These are phyloP conservation scores for Avicennia marina DNA, from an alignment of 257 asterid genomes.

Conservation along the genomic window DNA sequence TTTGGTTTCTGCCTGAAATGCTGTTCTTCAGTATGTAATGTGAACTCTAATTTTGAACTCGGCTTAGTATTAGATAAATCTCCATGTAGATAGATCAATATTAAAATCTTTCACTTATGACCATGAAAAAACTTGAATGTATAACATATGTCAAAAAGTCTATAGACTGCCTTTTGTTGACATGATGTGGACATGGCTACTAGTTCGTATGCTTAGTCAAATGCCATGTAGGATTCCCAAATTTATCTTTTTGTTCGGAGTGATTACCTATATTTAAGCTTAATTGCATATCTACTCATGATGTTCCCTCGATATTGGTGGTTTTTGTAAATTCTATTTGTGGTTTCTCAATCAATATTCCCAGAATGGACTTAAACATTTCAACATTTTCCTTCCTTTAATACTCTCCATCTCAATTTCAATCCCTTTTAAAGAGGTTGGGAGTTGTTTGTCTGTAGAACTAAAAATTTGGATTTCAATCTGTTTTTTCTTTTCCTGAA, in stretches of 20 bases:
- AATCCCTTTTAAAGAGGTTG: background rate
- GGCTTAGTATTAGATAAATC: background rate
- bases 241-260: background rate
- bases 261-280: slow-evolving; percentile 15
- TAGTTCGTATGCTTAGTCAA: background rate
- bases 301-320: background rate
- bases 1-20: slow-evolving; percentile 16
- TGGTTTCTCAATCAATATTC: background rate
- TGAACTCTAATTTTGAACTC: background rate
- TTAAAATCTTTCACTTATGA: background rate
- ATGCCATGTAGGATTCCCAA: background rate
- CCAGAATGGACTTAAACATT: background rate
- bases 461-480: background rate
- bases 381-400: background rate
- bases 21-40: background rate
- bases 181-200: slow-evolving; percentile 3
- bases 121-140: background rate
- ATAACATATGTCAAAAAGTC: background rate
- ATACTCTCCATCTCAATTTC: background rate
- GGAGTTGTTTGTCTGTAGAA: background rate
- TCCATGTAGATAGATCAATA: slow-evolving; percentile 1
- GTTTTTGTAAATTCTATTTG: background rate
- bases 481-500: too few relatives aligned
- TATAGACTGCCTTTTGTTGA: background rate
- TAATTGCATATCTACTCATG: slow-evolving; percentile 2